A percentile compares a stretch with the other conserved stretches of the same genome.
Evolutionary conservation across 2,329 filamentous ascomycete genomes (phyloP).

Genomic region (Hymenoscyphus fraxineus): DNA sequence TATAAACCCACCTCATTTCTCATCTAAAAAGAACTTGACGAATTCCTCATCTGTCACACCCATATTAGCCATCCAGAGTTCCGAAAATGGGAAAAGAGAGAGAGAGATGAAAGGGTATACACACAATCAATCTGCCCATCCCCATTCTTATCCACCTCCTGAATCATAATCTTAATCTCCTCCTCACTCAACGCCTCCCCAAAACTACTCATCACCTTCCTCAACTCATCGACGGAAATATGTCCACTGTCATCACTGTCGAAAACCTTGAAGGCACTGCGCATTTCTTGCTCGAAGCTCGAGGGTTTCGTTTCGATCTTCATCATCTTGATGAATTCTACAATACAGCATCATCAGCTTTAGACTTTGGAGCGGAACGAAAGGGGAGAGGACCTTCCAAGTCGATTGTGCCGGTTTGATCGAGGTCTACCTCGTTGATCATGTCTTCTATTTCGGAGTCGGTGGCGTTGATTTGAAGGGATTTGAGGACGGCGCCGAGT

Average conservation of each 20-base stretch:
- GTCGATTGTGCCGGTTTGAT: slow-evolving; percentile 63
- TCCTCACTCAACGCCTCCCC: slow-evolving; percentile 62
- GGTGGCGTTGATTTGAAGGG: slow-evolving; percentile 55
- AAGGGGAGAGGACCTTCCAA: slow-evolving; percentile 48
- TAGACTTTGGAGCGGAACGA: background rate
- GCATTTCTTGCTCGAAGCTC: slow-evolving; percentile 61
- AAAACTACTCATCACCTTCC: slow-evolving; percentile 60
- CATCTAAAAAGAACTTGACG: background rate
- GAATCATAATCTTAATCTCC: slow-evolving; percentile 63
- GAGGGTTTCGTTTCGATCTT: slow-evolving; percentile 58
- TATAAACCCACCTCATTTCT: background rate
- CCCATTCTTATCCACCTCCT: slow-evolving; percentile 61
- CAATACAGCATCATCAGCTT: background rate
- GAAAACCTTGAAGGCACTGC: slow-evolving; percentile 63
- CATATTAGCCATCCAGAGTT: background rate
- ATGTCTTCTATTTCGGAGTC: slow-evolving; percentile 45
- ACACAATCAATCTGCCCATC: slow-evolving; percentile 63
- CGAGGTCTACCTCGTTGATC: slow-evolving; percentile 63
- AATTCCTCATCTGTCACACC: background rate
- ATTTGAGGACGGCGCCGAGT: slow-evolving; percentile 60
- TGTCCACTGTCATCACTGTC: slow-evolving; percentile 64
- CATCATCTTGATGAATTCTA: slow-evolving; percentile 66
- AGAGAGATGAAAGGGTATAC: slow-evolving; percentile 23
- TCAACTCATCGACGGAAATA: slow-evolving; percentile 59
- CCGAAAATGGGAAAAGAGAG: no score